Conservation (phyloP, 352 stramenopile species). For the Phytopythium helicoides region DNA sequence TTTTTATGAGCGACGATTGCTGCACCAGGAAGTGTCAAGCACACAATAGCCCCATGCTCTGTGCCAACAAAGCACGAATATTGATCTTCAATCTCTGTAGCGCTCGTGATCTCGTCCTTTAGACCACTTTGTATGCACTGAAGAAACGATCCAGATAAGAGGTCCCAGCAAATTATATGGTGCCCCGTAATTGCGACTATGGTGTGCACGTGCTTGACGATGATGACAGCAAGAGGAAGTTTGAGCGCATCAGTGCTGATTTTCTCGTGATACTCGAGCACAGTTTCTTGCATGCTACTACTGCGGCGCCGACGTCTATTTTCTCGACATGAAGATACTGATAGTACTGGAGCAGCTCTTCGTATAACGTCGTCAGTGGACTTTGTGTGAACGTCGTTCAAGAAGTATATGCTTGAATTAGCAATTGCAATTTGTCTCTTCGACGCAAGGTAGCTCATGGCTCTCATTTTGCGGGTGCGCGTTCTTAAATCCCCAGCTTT, state of each 20-base stretch:
- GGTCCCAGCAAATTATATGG: slow-evolving; percentile 28
- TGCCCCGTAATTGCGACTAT: slow-evolving; percentile 33
- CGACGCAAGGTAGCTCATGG: slow-evolving; percentile 45
- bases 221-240: slow-evolving; percentile 25
- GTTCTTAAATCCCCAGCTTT: slow-evolving; percentile 16
- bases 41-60: slow-evolving; percentile 32
- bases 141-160: slow-evolving; percentile 16
- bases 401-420: slow-evolving; percentile 53
- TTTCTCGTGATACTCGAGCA: slow-evolving; percentile 1
- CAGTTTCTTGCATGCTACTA: not conserved
- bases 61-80: slow-evolving; percentile 46
- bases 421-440: slow-evolving; percentile 40
- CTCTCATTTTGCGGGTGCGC: slow-evolving; percentile 21
- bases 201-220: slow-evolving; percentile 17
- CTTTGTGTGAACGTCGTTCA: slow-evolving; percentile 21
- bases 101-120: slow-evolving; percentile 27
- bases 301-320: not conserved
- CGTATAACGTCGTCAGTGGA: not conserved
- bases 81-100: slow-evolving; percentile 26
- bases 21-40: slow-evolving; percentile 31
- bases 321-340: not conserved
- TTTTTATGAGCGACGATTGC: slow-evolving; percentile 25
- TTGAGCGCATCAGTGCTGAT: not conserved
- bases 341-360: not conserved
- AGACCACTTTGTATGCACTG: slow-evolving; percentile 18